Conservation (phyloP, 1,284 basidiomycete genomes). For the Quambalaria eucalypti region DNA sequence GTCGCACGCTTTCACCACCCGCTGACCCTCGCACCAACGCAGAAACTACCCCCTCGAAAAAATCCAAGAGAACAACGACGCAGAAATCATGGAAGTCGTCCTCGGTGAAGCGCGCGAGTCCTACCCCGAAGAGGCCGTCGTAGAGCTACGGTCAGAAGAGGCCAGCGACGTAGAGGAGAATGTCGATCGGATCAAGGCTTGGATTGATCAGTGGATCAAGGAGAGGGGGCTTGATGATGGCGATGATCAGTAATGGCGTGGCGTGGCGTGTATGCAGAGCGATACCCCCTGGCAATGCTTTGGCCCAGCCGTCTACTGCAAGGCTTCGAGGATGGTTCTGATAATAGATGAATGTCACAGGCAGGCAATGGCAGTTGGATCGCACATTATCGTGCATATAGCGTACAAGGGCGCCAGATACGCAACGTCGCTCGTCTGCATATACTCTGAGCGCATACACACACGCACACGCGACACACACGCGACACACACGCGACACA, state of each 20-base stretch:
- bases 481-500: no score
- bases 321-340: no score
- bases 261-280: no score
- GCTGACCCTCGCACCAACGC: neutral
- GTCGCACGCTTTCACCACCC: neutral
- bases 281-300: no score
- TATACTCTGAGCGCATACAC: no score
- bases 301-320: no score
- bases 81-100: conserved; percentile 94
- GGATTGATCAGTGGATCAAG: conserved; percentile 70
- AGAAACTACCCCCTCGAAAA: conserved; percentile 85
- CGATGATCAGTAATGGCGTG: neutral
- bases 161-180: conserved; percentile 77
- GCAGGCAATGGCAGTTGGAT: no score
- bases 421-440: no score
- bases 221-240: conserved; percentile 48
- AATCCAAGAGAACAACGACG: conserved; percentile 95
- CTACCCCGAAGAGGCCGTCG: conserved; percentile 74
- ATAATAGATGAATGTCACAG: no score
- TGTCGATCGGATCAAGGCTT: conserved; percentile 69
- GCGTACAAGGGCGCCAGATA: no score
- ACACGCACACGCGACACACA: no score
- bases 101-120: conserved; percentile 77
- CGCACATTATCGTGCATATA: no score
- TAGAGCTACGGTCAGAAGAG: conserved; percentile 72